Evolutionary conservation across 2,329 filamentous ascomycete species (phyloP).

Genomic region (Elsinoe ampelina): DNA sequence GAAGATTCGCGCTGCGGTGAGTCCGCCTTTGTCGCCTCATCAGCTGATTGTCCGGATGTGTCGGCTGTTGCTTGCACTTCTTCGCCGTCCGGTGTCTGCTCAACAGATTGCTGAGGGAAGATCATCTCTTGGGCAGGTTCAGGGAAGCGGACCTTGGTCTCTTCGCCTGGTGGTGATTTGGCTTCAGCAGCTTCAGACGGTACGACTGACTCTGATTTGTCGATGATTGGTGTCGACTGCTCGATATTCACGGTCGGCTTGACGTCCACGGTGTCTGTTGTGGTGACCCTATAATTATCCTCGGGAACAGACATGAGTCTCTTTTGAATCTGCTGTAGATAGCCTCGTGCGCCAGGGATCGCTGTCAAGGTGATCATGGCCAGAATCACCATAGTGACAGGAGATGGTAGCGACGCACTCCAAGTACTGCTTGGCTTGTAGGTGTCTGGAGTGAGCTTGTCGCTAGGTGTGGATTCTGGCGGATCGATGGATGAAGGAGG

Average conservation of each 20-base stretch:
- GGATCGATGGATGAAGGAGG: neutral
- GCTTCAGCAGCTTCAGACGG: neutral
- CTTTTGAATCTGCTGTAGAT: conserved; percentile 11
- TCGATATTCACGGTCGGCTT: neutral
- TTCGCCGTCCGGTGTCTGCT: neutral
- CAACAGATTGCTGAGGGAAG: conserved; percentile 21
- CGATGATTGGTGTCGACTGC: neutral
- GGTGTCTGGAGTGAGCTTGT: neutral
- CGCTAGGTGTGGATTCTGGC: neutral
- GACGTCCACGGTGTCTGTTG: neutral
- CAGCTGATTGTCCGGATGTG: conserved; percentile 16
- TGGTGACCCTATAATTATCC: neutral
- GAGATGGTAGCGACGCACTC: conserved; percentile 8
- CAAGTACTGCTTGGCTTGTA: neutral
- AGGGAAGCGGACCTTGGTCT: conserved; percentile 16
- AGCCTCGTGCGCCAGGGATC: conserved; percentile 8
- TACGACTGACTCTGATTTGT: neutral
- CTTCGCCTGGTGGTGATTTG: neutral
- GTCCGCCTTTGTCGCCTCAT: conserved; percentile 12
- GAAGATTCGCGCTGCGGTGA: conserved; percentile 2
- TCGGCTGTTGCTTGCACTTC: conserved; percentile 11
- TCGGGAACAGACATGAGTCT: neutral
- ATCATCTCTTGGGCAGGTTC: conserved; percentile 29
- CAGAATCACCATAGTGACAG: conserved; percentile 7
- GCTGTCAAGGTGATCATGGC: conserved; percentile 7